Evolutionary conservation across 768 basidiomycete genomes (phyloP).

Genomic region (Leccinum sublutescens): DNA sequence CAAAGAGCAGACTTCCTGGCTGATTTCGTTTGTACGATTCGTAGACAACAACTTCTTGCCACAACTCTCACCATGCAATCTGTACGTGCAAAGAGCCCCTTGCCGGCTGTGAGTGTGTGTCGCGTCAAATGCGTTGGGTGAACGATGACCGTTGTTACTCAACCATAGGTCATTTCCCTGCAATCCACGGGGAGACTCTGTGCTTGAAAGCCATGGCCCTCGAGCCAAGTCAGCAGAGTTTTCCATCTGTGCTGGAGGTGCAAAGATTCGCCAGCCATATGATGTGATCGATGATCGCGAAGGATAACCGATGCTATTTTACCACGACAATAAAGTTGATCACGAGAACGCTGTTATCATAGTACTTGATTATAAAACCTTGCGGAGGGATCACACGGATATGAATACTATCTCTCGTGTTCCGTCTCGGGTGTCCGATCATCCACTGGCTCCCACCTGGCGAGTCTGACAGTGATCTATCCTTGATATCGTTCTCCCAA

Average conservation of each 20-base stretch:
- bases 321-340: neutral
- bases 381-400: slow-evolving; percentile 6
- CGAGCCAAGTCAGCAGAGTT: slow-evolving; percentile 52
- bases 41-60: neutral
- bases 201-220: slow-evolving; percentile 45
- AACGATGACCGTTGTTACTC: slow-evolving; percentile 19
- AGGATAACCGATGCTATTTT: neutral
- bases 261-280: slow-evolving; percentile 13
- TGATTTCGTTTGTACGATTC: slow-evolving; percentile 26
- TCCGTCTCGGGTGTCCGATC: slow-evolving; percentile 6
- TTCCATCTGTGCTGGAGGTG: slow-evolving; percentile 38
- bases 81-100: slow-evolving; percentile 62
- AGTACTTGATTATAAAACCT: neutral
- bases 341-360: neutral
- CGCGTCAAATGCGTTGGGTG: slow-evolving; percentile 3
- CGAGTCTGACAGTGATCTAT: neutral
- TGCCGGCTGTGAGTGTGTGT: slow-evolving; percentile 43
- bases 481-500: neutral
- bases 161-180: slow-evolving; percentile 50
- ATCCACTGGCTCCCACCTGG: neutral
- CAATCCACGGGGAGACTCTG: slow-evolving; percentile 49
- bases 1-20: slow-evolving; percentile 60
- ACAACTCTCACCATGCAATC: slow-evolving; percentile 40
- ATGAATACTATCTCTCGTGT: neutral
- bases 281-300: neutral